Conservation (phyloP, 148 eudicot species). For the Diospyros kaki region DNA sequence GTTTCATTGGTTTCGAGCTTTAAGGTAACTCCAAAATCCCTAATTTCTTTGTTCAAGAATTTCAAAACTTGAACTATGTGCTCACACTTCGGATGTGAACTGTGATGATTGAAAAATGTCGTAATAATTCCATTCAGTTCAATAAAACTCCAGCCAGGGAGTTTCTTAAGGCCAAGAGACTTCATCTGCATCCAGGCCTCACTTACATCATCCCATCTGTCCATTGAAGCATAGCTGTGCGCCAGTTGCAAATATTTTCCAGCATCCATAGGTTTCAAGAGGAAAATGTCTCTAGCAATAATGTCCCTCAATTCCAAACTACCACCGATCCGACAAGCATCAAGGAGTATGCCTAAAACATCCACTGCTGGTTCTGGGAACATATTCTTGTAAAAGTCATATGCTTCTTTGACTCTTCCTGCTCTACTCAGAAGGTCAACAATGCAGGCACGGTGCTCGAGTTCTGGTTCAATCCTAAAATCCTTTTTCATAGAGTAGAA, state of each 20-base stretch:
- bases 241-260: slow-evolving; percentile 77
- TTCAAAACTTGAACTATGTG: slow-evolving; percentile 43
- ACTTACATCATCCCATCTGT: slow-evolving; percentile 73
- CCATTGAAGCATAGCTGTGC: slow-evolving; percentile 71
- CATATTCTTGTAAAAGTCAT: slow-evolving; percentile 47
- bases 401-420: slow-evolving; percentile 70
- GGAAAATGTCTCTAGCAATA: slow-evolving; percentile 49
- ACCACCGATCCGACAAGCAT: slow-evolving; percentile 68
- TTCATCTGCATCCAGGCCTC: slow-evolving; percentile 78
- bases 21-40: slow-evolving; percentile 20
- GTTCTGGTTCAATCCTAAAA: slow-evolving; percentile 48
- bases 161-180: slow-evolving; percentile 67
- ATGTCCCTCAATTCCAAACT: slow-evolving; percentile 46
- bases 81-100: slow-evolving; percentile 58
- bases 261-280: slow-evolving; percentile 46
- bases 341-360: slow-evolving; percentile 77
- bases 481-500: slow-evolving; percentile 63
- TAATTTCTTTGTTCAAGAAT: slow-evolving; percentile 47
- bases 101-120: slow-evolving; percentile 61
- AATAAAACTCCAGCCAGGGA: slow-evolving; percentile 85
- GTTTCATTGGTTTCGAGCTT: slow-evolving; percentile 6
- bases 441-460: slow-evolving; percentile 74
- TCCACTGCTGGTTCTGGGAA: slow-evolving; percentile 50
- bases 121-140: slow-evolving; percentile 60
- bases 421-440: slow-evolving; percentile 92